Percentiles rank a stretch among this genome's conserved stretches.
phyloP scores from a whole-genome alignment of 306 rosid species.

The Rosa multiflora region DNA sequence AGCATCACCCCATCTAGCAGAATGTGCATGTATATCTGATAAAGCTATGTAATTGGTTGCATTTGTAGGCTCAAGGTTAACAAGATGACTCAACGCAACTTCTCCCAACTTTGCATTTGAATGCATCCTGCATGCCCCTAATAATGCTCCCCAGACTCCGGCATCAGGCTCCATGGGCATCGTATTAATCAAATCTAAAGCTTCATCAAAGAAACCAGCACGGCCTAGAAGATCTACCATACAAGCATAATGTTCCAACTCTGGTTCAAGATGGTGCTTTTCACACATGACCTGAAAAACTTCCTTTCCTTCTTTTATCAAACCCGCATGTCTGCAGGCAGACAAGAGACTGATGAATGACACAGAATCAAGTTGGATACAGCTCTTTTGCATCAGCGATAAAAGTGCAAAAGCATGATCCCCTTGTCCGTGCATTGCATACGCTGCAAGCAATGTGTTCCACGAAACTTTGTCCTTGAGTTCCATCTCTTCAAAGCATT shows the following conservation, averaged over 20 bases:
- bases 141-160: conserved; percentile 77
- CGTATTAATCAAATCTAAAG: conserved; percentile 33
- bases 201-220: conserved; percentile 65
- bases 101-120: conserved; percentile 62
- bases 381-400: conserved; percentile 51
- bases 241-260: conserved; percentile 71
- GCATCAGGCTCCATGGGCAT: conserved; percentile 65
- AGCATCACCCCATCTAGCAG: conserved; percentile 56
- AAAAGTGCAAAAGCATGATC: conserved; percentile 46
- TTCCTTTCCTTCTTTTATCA: conserved; percentile 48
- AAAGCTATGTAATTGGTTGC: conserved; percentile 50
- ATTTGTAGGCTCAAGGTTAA: conserved; percentile 61
- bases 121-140: conserved; percentile 70
- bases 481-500: conserved; percentile 62
- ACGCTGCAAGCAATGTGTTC: conserved; percentile 69
- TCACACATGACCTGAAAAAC: conserved; percentile 53
- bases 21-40: conserved; percentile 59
- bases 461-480: conserved; percentile 55
- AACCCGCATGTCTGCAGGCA: conserved; percentile 76
- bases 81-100: conserved; percentile 57
- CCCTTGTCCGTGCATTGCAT: conserved; percentile 69
- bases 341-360: conserved; percentile 60
- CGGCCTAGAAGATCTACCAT: conserved; percentile 69
- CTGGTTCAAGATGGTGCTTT: conserved; percentile 48
- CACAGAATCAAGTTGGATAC: conserved; percentile 48